Evolutionary conservation across 2,329 filamentous ascomycete species (phyloP).

Genomic region (Hypoxylon sp.): DNA sequence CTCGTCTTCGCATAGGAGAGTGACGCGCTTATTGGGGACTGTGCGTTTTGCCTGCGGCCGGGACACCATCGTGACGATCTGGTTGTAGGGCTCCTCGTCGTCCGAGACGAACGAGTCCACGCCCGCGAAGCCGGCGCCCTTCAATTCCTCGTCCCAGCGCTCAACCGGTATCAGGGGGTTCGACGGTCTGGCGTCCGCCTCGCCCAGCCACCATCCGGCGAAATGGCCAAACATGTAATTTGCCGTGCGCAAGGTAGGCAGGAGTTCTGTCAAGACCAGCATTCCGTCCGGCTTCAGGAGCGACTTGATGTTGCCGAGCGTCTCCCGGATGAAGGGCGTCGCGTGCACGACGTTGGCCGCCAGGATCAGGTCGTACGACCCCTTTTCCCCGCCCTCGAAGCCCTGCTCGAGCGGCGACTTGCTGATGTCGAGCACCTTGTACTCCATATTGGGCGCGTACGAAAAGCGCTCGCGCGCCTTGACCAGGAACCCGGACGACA

Average conservation of each 20-base stretch:
- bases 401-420: slow-evolving; percentile 49
- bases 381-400: slow-evolving; percentile 42
- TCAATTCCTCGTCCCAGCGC: slow-evolving; percentile 50
- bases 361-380: slow-evolving; percentile 44
- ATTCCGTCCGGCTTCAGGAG: slow-evolving; percentile 51
- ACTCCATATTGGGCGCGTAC: slow-evolving; percentile 46
- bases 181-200: slow-evolving; percentile 46
- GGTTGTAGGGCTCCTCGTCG: slow-evolving; percentile 39
- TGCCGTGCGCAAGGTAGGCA: slow-evolving; percentile 43
- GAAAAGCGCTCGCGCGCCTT: slow-evolving; percentile 46
- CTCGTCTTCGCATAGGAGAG: slow-evolving; percentile 31
- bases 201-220: slow-evolving; percentile 55
- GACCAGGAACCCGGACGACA: slow-evolving; percentile 49
- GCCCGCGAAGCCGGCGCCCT: slow-evolving; percentile 46
- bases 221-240: slow-evolving; percentile 52
- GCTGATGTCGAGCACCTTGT: slow-evolving; percentile 50
- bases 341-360: slow-evolving; percentile 50
- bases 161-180: slow-evolving; percentile 48
- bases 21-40: slow-evolving; percentile 21
- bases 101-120: slow-evolving; percentile 42
- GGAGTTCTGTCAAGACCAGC: slow-evolving; percentile 51
- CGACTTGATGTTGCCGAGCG: slow-evolving; percentile 44
- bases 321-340: slow-evolving; percentile 42
- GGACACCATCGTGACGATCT: slow-evolving; percentile 43
- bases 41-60: slow-evolving; percentile 14